Base-by-base conservation (phyloP, 2,329 filamentous ascomycete species). In the Calonectria fujianensis region DNA sequence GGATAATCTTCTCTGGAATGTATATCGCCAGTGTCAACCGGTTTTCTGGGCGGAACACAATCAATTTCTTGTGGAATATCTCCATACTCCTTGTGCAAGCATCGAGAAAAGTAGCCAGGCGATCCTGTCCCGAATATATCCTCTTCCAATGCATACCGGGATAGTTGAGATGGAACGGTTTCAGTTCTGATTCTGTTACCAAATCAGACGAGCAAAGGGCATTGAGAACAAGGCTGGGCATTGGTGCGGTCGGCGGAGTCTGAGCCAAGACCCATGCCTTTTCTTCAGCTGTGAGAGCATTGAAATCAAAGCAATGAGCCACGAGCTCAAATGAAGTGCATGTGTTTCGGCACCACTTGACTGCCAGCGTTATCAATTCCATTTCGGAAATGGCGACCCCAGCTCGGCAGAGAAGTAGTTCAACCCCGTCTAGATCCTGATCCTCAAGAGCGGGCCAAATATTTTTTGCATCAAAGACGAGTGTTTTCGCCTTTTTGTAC, bases 21-120 rank as follows among this genome's bases (percentile, higher is more conserved):
- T 64, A 64, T 6, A 64, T 64, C 2, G 61, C 61, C 39, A 64
- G 24, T 5, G 61, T 64, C 20, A 64, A 45, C 16, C 61, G 39
- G 16, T 31, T 24, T 20, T 64, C n/a, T 32, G 61, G 61, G 16
- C 64, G 80, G 32, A 86, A 77, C 14, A 87, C 74, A 48, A 87
- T 82, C 2, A 87, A 76, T 73, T 86, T 87, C 45, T 82, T 83
- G 70, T 87, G 84, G 72, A 87, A 87, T 0, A 82, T 57, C 27
- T 84, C 83, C 10, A 86, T 74, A 8, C 81, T 76, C 37, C 76
- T 80, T 54, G 76, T 77, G 1, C 82, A 75, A 4, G 77, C 75
- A 18, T 84, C 82, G 6, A 86, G 77, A 71, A 87, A 87, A 7
- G 80, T 82, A 35, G 80, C 84, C 24, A 86, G 77, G 0, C 84